Base-by-base conservation (phyloP, 140 eudicot genomes). In the Erigeron philadelphicus region DNA sequence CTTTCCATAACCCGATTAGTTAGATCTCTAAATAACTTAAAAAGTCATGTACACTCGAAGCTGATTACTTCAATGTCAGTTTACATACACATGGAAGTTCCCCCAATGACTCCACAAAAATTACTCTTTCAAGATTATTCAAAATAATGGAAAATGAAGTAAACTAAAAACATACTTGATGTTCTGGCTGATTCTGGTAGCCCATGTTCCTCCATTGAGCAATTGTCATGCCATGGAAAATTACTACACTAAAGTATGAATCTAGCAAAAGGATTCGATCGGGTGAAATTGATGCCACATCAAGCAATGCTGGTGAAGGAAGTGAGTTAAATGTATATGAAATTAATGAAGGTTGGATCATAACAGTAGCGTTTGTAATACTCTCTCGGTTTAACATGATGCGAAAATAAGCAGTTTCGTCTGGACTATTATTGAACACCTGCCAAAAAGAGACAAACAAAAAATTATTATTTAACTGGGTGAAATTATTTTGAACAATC, bases 201-300 rank as follows among this genome's bases (percentile, higher is more conserved):
- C 96, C 98, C 86, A 83, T 72, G 73, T 93, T 93, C 76, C 98
- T 84, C 98, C 98, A 93, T 71, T 93, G 98, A 73, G 98, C 98
- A 53, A 93, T 85, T 60, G 95, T 89, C 90, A 87, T 86, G 15
- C 98, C 98, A 81, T 93, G 98, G 68, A 93, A 93, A 63, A 93
- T 82, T 66, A 93, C 98, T 12, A 93, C 86, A 72, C 98, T 93
- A 72, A 93, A 93, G 61, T 93, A 93, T 7, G 98, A 84, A 77
- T 93, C 98, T 72, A 93, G 70, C 82, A 93, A 73, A 46, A 93
- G 85, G 75, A 93, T 93, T 70, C 95, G 90, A 77, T 93, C 98
- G 52, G 96, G 79, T 13, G 87, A 61, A 77, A 93, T 93, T 45
- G 98, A 88, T 17, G 95, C 93, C 58, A 93, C 98, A 46, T 93